phyloP scores from a whole-genome alignment of 345 rosid species.

The Geranium rotundifolium region DNA sequence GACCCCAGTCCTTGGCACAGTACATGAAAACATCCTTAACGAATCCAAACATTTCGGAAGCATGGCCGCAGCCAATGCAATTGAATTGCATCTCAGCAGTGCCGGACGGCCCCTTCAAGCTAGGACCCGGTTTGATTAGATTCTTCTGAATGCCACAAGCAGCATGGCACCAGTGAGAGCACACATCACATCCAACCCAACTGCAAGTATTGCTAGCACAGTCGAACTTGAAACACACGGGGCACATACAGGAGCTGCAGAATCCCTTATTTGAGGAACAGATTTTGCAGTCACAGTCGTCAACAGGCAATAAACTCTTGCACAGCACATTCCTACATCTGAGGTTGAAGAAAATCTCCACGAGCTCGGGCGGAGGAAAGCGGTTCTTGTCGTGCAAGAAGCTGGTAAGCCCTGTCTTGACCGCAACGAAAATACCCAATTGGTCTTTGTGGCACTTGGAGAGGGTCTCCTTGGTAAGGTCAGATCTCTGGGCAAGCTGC shows the following conservation, averaged over 20 bases:
- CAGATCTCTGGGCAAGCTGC: slow-evolving; percentile 65
- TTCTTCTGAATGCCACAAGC: slow-evolving; percentile 79
- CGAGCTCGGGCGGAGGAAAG: slow-evolving; percentile 46
- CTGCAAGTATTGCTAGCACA: slow-evolving; percentile 94
- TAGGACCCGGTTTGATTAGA: slow-evolving; percentile 72
- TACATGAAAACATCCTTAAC: slow-evolving; percentile 76
- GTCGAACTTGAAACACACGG: slow-evolving; percentile 77
- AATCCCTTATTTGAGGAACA: slow-evolving; percentile 81
- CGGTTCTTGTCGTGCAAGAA: slow-evolving; percentile 51
- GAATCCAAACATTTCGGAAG: slow-evolving; percentile 91
- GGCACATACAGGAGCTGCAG: slow-evolving; percentile 96
- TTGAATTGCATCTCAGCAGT: slow-evolving; percentile 72
- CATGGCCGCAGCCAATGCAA: slow-evolving; percentile 73
- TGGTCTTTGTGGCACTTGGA: slow-evolving; percentile 74
- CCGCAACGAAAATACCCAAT: slow-evolving; percentile 62
- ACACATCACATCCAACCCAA: slow-evolving; percentile 98
- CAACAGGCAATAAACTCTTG: slow-evolving; percentile 75
- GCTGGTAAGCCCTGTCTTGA: slow-evolving; percentile 55
- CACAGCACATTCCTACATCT: slow-evolving; percentile 86
- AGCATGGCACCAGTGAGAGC: slow-evolving; percentile 99
- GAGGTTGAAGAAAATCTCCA: slow-evolving; percentile 64
- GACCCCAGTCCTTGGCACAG: slow-evolving; percentile 73
- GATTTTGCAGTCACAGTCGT: slow-evolving; percentile 91
- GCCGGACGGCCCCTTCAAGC: slow-evolving; percentile 70
- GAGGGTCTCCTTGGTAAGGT: slow-evolving; percentile 76